Evolutionary conservation across 2,329 filamentous ascomycete species (phyloP), one percentile per base, ranked within the genome.

Genomic region (Escovopsis sp.): DNA sequence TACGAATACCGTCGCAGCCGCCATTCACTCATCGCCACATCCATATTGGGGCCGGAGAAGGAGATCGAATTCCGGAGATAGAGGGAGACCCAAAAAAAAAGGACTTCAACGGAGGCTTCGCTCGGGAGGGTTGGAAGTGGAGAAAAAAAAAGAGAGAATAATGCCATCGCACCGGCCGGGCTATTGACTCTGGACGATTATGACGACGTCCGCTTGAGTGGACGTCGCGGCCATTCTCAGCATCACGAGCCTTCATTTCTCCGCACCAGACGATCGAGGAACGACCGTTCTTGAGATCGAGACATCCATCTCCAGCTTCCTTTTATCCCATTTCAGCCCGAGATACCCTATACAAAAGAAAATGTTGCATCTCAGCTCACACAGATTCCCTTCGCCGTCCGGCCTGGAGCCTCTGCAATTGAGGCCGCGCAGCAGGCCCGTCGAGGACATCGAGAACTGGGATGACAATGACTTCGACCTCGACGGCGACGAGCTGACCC

Each of bases 401-500:
- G 53, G 51, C 45, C 78, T 81, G 70, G 74, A 74, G 39, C 61
- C 70, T 35, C 54, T 74, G 53, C 68, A 66, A 50, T 59, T 74
- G 34, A 74, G 74, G 56, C 62, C 64, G 35, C 63, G 70, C 42
- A 64, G 70, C 42, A 64, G 64, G 47, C 66, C 74, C 38, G 70
- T 74, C 51, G 70, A 73, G 57, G 64, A 68, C 14, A 71, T 88
- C 48, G 84, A 89, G 60, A 79, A 75, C 60, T 91, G 83, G 76
- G 82, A 88, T 55, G 78, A 88, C 55, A 81, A 83, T 51, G 78
- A 83, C 60, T 79, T 85, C 53, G 65, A 80, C 50, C 76, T 84
- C 53, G 79, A 82, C 15, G 71, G 72, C 41, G 79, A 84, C 50
- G 68, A 84, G 61, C 62, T 82, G 49, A 69, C 67, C 41, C 72